Conservation (phyloP, 768 basidiomycete species). For the Lentinula aciculospora region DNA sequence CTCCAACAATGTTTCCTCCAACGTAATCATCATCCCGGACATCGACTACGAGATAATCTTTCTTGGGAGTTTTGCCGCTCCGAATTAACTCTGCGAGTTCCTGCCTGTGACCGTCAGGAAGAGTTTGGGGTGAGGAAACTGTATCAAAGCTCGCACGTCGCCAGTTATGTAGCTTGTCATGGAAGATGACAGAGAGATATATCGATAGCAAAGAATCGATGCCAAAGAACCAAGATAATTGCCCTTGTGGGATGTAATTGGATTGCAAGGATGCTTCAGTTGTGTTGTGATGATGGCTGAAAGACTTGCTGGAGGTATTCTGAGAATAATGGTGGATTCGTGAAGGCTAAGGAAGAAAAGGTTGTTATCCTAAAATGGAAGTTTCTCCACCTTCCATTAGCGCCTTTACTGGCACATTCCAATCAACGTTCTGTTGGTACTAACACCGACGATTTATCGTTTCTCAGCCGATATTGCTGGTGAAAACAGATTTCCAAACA, state of each 20-base stretch:
- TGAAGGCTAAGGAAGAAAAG: no score
- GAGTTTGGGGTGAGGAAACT: not conserved
- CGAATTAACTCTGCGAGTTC: slow-evolving; percentile 68
- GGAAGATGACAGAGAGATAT: slow-evolving; percentile 1
- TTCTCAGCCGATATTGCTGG: no score
- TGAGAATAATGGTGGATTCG: not conserved
- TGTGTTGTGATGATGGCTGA: not conserved
- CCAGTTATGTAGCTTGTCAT: slow-evolving; percentile 34
- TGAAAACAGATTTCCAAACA: not conserved
- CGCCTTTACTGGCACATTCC: no score
- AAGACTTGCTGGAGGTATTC: not conserved
- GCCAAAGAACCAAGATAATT: not conserved
- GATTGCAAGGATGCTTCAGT: not conserved
- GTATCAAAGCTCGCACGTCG: slow-evolving; percentile 24
- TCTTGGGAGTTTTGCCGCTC: slow-evolving; percentile 46
- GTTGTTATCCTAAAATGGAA: not conserved
- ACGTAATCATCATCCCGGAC: slow-evolving; percentile 79
- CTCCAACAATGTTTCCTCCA: slow-evolving; percentile 74
- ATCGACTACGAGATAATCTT: slow-evolving; percentile 75
- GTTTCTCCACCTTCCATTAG: no score
- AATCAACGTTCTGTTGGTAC: no score
- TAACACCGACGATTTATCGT: no score
- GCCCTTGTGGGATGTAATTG: not conserved
- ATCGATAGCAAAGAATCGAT: not conserved
- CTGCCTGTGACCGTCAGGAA: slow-evolving; percentile 27